Percentiles rank a stretch among this genome's conserved stretches.
These are phyloP conservation scores for Termitomyces sp. DNA, from an alignment of 768 basidiomycete genomes.

Conservation along the genomic window DNA sequence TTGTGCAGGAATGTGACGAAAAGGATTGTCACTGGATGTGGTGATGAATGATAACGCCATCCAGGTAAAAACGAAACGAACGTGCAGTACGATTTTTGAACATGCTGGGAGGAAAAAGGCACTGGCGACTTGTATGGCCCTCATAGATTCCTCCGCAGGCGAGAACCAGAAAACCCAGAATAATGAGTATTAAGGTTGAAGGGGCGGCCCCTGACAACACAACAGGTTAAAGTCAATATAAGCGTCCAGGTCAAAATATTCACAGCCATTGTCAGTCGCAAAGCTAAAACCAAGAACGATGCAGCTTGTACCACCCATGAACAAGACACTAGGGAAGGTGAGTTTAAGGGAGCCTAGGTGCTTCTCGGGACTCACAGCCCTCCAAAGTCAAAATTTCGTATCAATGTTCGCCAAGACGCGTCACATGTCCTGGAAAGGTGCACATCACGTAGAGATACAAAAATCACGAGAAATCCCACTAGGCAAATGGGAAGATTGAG, in stretches of 20 bases:
- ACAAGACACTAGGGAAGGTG: slow-evolving; percentile 46
- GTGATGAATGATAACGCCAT: slow-evolving; percentile 12
- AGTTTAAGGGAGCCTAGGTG: slow-evolving; percentile 5
- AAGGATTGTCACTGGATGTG: slow-evolving; percentile 51
- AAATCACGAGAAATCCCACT: slow-evolving; percentile 51
- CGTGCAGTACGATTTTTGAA: slow-evolving; percentile 59
- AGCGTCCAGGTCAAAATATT: slow-evolving; percentile 19
- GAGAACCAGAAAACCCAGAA: slow-evolving; percentile 49
- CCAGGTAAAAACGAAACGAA: slow-evolving; percentile 23
- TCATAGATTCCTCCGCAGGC: slow-evolving; percentile 64
- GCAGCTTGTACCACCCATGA: slow-evolving; percentile 69
- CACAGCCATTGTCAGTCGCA: slow-evolving; percentile 64
- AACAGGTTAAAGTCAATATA: slow-evolving; percentile 8
- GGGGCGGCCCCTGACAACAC: slow-evolving; percentile 52
- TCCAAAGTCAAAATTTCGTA: slow-evolving; percentile 63
- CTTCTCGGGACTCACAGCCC: slow-evolving; percentile 55
- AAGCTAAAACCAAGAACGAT: slow-evolving; percentile 80
- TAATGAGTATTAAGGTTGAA: slow-evolving; percentile 55
- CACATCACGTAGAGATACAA: slow-evolving; percentile 55
- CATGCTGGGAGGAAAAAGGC: slow-evolving; percentile 60
- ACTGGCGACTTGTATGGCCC: slow-evolving; percentile 57
- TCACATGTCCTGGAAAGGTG: slow-evolving; percentile 36
- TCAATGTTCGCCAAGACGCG: slow-evolving; percentile 52
- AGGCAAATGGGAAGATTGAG: slow-evolving; percentile 76
- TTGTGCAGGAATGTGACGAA: slow-evolving; percentile 75